These are phyloP conservation scores for Akanthomyces muscarius DNA, from an alignment of 2,329 filamentous ascomycete species.

Conservation along the genomic window DNA sequence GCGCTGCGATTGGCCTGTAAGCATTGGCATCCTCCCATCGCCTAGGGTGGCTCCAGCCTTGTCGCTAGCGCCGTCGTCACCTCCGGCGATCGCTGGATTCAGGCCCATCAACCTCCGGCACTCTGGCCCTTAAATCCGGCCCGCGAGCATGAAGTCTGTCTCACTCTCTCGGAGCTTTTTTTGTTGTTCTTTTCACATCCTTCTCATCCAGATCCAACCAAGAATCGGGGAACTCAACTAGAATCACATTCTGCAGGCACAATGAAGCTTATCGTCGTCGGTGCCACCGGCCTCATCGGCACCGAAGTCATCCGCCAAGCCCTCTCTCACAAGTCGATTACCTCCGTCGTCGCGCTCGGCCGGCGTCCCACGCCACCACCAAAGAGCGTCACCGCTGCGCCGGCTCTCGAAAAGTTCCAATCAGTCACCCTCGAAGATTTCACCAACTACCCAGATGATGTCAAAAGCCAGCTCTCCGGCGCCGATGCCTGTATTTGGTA, in stretches of 20 bases:
- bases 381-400: conserved; percentile 19
- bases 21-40: not conserved
- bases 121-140: conserved; percentile 3
- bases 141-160: no score
- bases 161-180: not conserved
- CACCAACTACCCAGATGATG: conserved; percentile 35
- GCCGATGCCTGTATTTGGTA: conserved; percentile 44
- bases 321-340: conserved; percentile 33
- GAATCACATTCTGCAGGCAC: conserved; percentile 21
- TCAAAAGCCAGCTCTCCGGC: conserved; percentile 36
- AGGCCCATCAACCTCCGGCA: not conserved
- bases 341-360: conserved; percentile 38
- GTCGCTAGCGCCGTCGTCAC: not conserved
- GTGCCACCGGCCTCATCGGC: conserved; percentile 40
- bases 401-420: conserved; percentile 35
- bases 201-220: no score
- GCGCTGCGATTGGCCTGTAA: not conserved
- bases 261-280: conserved; percentile 43
- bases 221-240: no score
- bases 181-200: not conserved
- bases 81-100: not conserved
- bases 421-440: conserved; percentile 39
- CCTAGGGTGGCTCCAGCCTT: not conserved
- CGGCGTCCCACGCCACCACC: conserved; percentile 34
- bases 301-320: conserved; percentile 42